Percentiles rank a stretch among this genome's conserved stretches.
Conservation (phyloP, 306 rosid genomes). For the Rosa rugosa region DNA sequence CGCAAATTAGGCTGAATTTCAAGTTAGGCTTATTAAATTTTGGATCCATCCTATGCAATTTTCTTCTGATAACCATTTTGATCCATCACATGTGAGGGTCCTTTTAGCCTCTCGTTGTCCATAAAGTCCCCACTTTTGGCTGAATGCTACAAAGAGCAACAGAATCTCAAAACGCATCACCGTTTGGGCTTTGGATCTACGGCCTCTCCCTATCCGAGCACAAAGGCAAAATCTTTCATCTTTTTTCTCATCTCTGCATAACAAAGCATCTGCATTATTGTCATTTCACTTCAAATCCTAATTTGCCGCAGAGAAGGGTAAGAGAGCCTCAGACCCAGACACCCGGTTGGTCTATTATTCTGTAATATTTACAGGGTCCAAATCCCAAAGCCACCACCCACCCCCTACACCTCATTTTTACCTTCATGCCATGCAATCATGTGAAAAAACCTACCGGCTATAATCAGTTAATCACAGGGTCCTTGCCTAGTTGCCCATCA, state of each 20-base stretch:
- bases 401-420: not conserved
- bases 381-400: constrained; percentile 14
- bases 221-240: too few relatives aligned
- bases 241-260: too few relatives aligned
- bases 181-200: constrained; percentile 2
- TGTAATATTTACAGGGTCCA: not conserved
- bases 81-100: not conserved
- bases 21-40: not conserved
- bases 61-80: not conserved
- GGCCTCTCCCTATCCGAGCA: too few relatives aligned
- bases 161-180: not conserved
- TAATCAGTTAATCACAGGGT: not conserved
- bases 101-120: not conserved
- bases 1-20: not conserved
- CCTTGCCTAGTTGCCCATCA: constrained; percentile 1
- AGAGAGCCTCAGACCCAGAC: not conserved
- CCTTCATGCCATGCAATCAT: not conserved
- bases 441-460: not conserved
- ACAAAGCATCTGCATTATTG: not conserved
- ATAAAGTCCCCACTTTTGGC: not conserved
- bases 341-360: not conserved
- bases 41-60: not conserved
- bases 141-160: not conserved
- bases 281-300: not conserved
- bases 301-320: not conserved